These are phyloP conservation scores for Annulohypoxylon maeteangense DNA, from an alignment of 495 filamentous ascomycete genomes.

Conservation along the genomic window DNA sequence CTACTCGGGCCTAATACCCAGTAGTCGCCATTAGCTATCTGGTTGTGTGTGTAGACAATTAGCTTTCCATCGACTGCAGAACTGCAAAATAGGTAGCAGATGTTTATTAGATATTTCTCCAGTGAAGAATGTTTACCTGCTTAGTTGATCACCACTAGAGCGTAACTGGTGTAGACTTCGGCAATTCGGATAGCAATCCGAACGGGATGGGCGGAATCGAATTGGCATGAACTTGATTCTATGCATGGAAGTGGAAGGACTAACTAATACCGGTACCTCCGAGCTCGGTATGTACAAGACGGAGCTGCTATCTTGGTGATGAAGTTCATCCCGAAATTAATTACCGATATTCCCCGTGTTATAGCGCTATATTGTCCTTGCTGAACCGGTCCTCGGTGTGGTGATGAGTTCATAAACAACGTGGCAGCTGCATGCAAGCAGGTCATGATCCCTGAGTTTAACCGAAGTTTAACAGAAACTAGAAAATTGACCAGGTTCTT, in stretches of 20 bases:
- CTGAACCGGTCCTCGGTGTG: not conserved
- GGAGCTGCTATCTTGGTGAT: not conserved
- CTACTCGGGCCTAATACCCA: too few species aligned
- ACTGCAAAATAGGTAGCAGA: not conserved
- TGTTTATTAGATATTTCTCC: not conserved
- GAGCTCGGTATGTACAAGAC: not conserved
- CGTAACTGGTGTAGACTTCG: not conserved
- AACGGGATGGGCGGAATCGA: not conserved
- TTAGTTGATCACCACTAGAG: not conserved
- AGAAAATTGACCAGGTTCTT: not conserved
- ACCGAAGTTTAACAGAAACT: constrained; percentile 8
- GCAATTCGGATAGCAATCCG: not conserved
- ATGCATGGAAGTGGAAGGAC: not conserved
- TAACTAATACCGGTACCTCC: not conserved
- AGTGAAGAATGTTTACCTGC: not conserved
- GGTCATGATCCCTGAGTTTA: not conserved
- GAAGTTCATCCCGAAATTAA: not conserved
- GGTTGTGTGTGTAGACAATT: not conserved
- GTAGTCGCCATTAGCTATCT: not conserved
- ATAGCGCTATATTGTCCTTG: not conserved
- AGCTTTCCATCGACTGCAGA: not conserved
- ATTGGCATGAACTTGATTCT: not conserved
- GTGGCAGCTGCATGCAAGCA: not conserved
- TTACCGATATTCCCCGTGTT: not conserved
- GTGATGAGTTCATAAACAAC: not conserved